Base-by-base conservation (phyloP, 352 stramenopile genomes). In the Globisporangium iwayamae region DNA sequence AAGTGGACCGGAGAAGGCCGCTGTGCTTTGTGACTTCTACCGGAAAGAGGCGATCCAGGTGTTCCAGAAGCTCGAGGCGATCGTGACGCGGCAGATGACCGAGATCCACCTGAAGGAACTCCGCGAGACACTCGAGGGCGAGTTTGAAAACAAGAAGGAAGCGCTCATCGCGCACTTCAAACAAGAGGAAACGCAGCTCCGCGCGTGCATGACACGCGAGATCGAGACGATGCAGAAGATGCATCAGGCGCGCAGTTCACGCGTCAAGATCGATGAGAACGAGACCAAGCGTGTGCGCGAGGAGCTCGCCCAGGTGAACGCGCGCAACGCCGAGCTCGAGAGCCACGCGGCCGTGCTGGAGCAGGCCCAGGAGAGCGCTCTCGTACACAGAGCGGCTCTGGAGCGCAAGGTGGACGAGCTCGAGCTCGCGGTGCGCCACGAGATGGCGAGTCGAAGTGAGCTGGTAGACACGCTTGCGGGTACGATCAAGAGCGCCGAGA, bases 221-320 rank as follows among this genome's bases (percentile, higher is more conserved):
- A 71, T 85, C 56, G 74, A 89, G 45, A 84, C 82, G 54, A 85
- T 85, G 75, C 77, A 87, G 50, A 92, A 91, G 46, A 67, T 90
- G 59, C 77, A 90, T 39, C 61, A 85, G 39, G 79, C 70, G 7
- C 86, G 87, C 47, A 74, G 57, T 3, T 63, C 79, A 4, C 81
- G 86, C 18, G 74, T 68, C 30, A 89, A 90, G 32, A 87, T 94
- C 34, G 84, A 92, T 48, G 76, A 78, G 13, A 78, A 72, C 39
- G 84, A 90, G 43, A 63, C 63, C 5, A 85, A 81, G 51, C 78
- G 83, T 8, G 46, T 81, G 55, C 71, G 72, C 4, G 81, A 90
- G 5, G 74, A 90, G 47, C 43, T 90, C 2, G 56, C 11, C 1
- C 62, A 74, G 2, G 51, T 77, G 4, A 71, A 83, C 28, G 66